Percentiles rank a stretch among this genome's conserved stretches.
Conservation (phyloP, 2,329 filamentous ascomycete species). For the Botrytis squamosa region DNA sequence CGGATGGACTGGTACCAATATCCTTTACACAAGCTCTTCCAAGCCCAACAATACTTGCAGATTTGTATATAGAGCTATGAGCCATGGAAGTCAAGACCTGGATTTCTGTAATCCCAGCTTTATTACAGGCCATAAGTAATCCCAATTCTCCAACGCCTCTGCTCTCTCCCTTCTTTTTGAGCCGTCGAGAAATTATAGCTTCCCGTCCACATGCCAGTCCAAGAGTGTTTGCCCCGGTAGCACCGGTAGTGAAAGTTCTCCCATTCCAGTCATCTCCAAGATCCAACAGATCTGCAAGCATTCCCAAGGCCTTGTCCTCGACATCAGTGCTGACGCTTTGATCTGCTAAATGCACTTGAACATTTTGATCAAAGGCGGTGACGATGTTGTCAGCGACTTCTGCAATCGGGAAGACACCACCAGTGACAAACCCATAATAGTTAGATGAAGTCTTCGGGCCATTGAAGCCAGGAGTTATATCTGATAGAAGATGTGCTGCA, state of each 20-base stretch:
- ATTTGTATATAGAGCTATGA: conserved; percentile 83
- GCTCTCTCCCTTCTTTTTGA: conserved; percentile 36
- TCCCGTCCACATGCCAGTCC: conserved; percentile 72
- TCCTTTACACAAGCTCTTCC: conserved; percentile 68
- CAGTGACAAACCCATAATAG: conserved; percentile 90
- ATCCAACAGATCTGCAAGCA: conserved; percentile 66
- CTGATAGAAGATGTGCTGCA: conserved; percentile 45
- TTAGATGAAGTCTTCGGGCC: conserved; percentile 37
- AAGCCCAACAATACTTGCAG: conserved; percentile 77
- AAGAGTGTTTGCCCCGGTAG: conserved; percentile 64
- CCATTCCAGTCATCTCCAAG: conserved; percentile 66
- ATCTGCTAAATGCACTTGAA: conserved; percentile 74
- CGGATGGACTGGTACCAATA: conserved; percentile 49
- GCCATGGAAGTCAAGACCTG: conserved; percentile 78
- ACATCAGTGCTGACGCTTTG: conserved; percentile 75
- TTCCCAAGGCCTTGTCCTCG: conserved; percentile 68
- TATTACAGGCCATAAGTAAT: conserved; percentile 62
- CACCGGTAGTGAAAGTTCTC: conserved; percentile 75
- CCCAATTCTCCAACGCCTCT: conserved; percentile 67
- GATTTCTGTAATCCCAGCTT: conserved; percentile 63
- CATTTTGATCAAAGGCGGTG: conserved; percentile 77
- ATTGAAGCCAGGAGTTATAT: conserved; percentile 45
- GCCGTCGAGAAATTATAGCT: conserved; percentile 49
- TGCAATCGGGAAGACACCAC: conserved; percentile 75
- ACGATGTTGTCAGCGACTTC: conserved; percentile 83